Evolutionary conservation across 106 monocot species (phyloP), one percentile per base, ranked within the genome.

Genomic region (Agapanthus africanus): DNA sequence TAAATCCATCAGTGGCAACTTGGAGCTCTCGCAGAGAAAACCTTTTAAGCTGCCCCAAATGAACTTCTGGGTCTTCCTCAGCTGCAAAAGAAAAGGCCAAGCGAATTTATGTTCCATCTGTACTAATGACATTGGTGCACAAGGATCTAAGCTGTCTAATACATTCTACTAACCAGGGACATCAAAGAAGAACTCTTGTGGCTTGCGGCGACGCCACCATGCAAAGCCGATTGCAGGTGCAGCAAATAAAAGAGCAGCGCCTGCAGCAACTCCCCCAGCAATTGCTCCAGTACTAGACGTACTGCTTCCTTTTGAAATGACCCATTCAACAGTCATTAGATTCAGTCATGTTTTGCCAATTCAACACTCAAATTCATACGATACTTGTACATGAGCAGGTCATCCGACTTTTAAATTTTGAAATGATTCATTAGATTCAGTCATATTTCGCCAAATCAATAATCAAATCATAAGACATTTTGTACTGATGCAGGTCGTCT

Each of bases 31-130:
- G 41, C 10, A 87, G 71, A 27, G 87, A 87, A 68, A 87, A 87
- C 37, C 83, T 71, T 71, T 87, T 87, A 30, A 87, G 87, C 73
- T 87, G 87, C 22, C 87, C 87, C 25, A 87, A 52, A 66, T 87
- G 87, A 26, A 87, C 87, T 67, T 87, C 87, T 18, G 83, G 87
- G 49, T 87, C 87, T 40, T 87, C 87, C 65, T 87, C 87, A 65
- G 83, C 87, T 87, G 72, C 37, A 44, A 67, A 16, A 15, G 8
- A 11, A 34, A 61, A 33, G 28, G 13, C 56, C 9, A 26, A 57
- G n/a, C n/a, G n/a, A n/a, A n/a, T n/a, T n/a, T n/a, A n/a, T n/a
- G n/a, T n/a, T n/a, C n/a, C n/a, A n/a, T n/a, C n/a, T n/a, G n/a
- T n/a, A n/a, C n/a, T n/a, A n/a, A n/a, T n/a, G n/a, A n/a, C n/a